Percentiles rank a stretch among this genome's conserved stretches.
These are phyloP conservation scores for Cladosporium sp. DNA, from an alignment of 2,329 filamentous ascomycete species.

Conservation along the genomic window DNA sequence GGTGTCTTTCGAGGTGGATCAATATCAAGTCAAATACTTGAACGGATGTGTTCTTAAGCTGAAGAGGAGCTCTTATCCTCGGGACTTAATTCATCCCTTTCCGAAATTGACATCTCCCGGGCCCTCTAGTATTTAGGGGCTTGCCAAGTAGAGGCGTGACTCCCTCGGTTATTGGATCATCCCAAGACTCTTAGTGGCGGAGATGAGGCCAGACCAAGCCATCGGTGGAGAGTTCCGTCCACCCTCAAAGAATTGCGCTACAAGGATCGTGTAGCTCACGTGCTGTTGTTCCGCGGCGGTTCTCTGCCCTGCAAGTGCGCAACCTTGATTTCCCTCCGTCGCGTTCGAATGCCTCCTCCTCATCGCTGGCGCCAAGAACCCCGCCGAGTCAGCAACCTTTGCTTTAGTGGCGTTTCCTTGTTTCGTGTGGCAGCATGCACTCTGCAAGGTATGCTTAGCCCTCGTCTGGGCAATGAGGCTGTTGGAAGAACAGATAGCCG, in stretches of 20 bases:
- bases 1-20: not conserved
- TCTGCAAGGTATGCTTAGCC: not conserved
- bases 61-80: not conserved
- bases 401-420: not conserved
- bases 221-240: not conserved
- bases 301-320: no score
- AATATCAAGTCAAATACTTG: not conserved
- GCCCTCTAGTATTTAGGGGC: not conserved
- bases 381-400: not conserved
- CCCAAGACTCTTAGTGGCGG: not conserved
- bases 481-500: not conserved
- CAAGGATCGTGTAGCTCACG: not conserved
- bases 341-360: not conserved
- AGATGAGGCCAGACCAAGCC: not conserved
- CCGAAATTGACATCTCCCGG: not conserved
- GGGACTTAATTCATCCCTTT: not conserved
- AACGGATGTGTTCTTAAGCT: not conserved
- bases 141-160: conserved; percentile 1
- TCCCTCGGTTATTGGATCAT: not conserved
- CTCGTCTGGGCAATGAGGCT: not conserved
- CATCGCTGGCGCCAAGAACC: not conserved
- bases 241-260: not conserved
- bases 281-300: not conserved
- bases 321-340: not conserved
- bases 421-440: not conserved